phyloP scores from a whole-genome alignment of 2,329 filamentous ascomycete species.

The Hypomyces perniciosus region DNA sequence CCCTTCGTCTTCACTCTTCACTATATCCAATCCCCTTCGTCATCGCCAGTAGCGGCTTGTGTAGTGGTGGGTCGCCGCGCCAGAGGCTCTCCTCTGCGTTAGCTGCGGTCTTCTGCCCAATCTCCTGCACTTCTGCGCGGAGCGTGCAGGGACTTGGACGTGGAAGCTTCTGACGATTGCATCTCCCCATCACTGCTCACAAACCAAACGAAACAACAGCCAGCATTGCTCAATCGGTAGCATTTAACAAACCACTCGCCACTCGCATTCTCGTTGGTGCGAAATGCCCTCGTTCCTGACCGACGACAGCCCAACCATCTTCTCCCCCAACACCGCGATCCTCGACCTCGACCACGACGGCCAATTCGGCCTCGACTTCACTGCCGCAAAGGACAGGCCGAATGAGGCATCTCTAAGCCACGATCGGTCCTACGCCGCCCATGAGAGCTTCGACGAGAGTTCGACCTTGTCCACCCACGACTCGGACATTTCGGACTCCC shows the following conservation, averaged over 20 bases:
- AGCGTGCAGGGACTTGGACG: slow-evolving; percentile 2
- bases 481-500: slow-evolving; percentile 44
- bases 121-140: slow-evolving; percentile 9
- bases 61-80: slow-evolving; percentile 11
- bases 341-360: slow-evolving; percentile 37
- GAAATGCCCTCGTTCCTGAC: slow-evolving; percentile 52
- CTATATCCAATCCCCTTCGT: background rate
- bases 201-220: background rate
- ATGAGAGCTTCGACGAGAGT: slow-evolving; percentile 50
- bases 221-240: slow-evolving; percentile 15
- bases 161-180: background rate
- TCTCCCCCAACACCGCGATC: slow-evolving; percentile 37
- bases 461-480: slow-evolving; percentile 48
- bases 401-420: slow-evolving; percentile 33
- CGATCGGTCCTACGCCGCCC: slow-evolving; percentile 40
- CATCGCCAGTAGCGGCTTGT: slow-evolving; percentile 8
- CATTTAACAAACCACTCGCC: slow-evolving; percentile 11
- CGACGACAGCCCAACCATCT: slow-evolving; percentile 39
- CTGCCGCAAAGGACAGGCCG: slow-evolving; percentile 27
- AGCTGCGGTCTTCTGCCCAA: slow-evolving; percentile 11
- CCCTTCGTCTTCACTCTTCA: background rate
- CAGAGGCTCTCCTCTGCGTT: slow-evolving; percentile 9
- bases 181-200: slow-evolving; percentile 1
- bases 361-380: slow-evolving; percentile 30
- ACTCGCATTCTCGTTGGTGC: slow-evolving; percentile 15